A percentile compares a stretch with the other conserved stretches of the same genome.
Evolutionary conservation across 2,329 filamentous ascomycete species (phyloP).

Genomic region (Rutstroemia sydowiana): DNA sequence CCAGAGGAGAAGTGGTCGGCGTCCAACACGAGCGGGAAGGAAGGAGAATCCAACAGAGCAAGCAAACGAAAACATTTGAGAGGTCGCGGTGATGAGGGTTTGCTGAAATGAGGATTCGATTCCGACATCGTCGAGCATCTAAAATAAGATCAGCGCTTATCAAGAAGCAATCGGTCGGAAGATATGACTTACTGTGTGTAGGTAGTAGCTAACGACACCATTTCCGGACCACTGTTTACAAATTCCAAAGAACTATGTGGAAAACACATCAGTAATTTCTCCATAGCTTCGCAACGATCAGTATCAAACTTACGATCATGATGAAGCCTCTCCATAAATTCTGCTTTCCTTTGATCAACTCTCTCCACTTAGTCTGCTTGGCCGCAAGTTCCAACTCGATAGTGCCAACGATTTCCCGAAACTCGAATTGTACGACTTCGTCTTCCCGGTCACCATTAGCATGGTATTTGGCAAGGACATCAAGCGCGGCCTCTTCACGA

Average conservation of each 20-base stretch:
- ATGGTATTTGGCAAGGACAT: conserved; percentile 46
- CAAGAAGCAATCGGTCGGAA: background rate
- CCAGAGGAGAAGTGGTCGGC: conserved; percentile 14
- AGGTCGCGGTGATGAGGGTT: conserved; percentile 24
- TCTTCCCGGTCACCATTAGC: conserved; percentile 43
- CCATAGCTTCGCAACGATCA: background rate
- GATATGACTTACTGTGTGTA: conserved; percentile 32
- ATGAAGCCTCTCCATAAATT: conserved; percentile 15
- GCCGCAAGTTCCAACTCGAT: conserved; percentile 20
- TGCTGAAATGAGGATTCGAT: conserved; percentile 17
- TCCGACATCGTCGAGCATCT: conserved; percentile 19
- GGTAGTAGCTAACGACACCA: conserved; percentile 19
- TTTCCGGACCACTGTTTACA: conserved; percentile 20
- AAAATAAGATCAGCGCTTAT: background rate
- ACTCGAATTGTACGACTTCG: conserved; percentile 41
- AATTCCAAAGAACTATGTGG: conserved; percentile 14
- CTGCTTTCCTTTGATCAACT: conserved; percentile 9
- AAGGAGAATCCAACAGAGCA: conserved; percentile 42
- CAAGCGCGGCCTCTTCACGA: conserved; percentile 43
- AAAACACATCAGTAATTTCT: too few relatives aligned
- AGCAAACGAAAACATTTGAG: conserved; percentile 22
- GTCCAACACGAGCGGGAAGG: conserved; percentile 30
- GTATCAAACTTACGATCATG: conserved; percentile 5
- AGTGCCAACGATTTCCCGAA: conserved; percentile 13
- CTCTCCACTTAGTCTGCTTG: conserved; percentile 31